A percentile compares a stretch with the other conserved stretches of the same genome.
These are phyloP conservation scores for Hericium erinaceus DNA, from an alignment of 768 basidiomycete species.

Conservation along the genomic window DNA sequence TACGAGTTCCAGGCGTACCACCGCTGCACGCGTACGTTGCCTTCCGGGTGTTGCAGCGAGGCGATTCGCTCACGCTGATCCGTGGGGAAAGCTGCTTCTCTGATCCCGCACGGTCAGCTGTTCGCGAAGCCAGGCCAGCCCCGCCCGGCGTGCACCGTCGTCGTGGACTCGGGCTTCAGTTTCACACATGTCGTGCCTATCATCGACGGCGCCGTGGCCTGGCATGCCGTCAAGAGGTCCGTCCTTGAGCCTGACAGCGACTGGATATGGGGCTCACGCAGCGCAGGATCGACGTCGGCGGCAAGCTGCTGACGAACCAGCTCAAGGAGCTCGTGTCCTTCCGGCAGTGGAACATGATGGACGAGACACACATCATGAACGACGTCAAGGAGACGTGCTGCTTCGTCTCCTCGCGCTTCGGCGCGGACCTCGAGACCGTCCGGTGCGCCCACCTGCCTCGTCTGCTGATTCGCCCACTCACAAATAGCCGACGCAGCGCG, in stretches of 20 bases:
- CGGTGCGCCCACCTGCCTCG: constrained; percentile 41
- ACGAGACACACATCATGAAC: constrained; percentile 91
- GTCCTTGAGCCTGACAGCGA: background rate
- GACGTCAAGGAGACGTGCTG: constrained; percentile 87
- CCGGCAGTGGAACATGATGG: constrained; percentile 98
- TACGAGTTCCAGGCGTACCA: constrained; percentile 85
- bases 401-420: constrained; percentile 71
- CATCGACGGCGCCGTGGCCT: constrained; percentile 62
- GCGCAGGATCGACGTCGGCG: constrained; percentile 87
- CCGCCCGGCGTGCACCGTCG: constrained; percentile 67
- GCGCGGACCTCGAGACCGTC: constrained; percentile 64
- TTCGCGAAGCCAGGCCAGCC: constrained; percentile 42
- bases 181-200: constrained; percentile 90
- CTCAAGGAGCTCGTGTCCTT: constrained; percentile 90
- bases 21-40: constrained; percentile 67
- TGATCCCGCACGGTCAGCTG: constrained; percentile 68
- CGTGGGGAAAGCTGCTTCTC: constrained; percentile 53
- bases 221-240: constrained; percentile 77
- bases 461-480: constrained; percentile 3
- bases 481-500: constrained; percentile 26
- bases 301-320: constrained; percentile 92
- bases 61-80: constrained; percentile 12
- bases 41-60: constrained; percentile 7
- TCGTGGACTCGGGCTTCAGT: constrained; percentile 90
- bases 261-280: constrained; percentile 2